Conservation (phyloP, 805 yeast species). For the Torulaspora franciscae region DNA sequence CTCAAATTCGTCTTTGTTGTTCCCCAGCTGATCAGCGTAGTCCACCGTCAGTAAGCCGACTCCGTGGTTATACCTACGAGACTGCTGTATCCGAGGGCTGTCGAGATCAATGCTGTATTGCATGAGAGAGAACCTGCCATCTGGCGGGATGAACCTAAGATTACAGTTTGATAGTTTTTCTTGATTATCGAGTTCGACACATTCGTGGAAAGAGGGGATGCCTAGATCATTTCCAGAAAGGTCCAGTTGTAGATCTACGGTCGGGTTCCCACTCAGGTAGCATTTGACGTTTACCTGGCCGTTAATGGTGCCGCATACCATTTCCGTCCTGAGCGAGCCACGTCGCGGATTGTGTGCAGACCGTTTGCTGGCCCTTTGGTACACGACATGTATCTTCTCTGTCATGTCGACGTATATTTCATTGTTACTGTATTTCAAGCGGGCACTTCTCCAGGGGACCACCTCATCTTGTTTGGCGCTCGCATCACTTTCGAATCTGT, state of each 20-base stretch:
- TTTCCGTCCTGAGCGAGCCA: conserved; percentile 6
- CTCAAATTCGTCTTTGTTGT: conserved; percentile 40
- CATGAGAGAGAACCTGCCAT: conserved; percentile 63
- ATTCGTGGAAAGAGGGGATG: conserved; percentile 63
- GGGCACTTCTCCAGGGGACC: conserved; percentile 73
- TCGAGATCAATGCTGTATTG: conserved; percentile 56
- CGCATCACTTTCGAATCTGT: conserved; percentile 2
- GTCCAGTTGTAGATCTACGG: conserved; percentile 53
- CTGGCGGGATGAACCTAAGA: conserved; percentile 80
- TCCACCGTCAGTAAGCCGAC: conserved; percentile 31
- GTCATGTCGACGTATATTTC: conserved; percentile 81
- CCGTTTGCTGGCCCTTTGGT: conserved; percentile 23
- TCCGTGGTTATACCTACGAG: conserved; percentile 3
- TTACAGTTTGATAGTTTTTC: background rate
- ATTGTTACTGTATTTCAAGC: conserved; percentile 69
- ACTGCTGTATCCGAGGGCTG: conserved; percentile 3
- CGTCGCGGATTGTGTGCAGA: background rate
- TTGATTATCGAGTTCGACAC: conserved; percentile 46
- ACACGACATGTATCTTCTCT: conserved; percentile 57
- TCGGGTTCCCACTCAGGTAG: conserved; percentile 74
- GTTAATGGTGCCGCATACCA: conserved; percentile 39
- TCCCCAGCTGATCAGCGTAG: conserved; percentile 35
- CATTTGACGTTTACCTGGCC: conserved; percentile 64
- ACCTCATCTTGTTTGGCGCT: conserved; percentile 27
- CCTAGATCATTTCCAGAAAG: conserved; percentile 46